Conservation (phyloP, 2,329 filamentous ascomycete genomes). For the Fusarium solani-melongenae region DNA sequence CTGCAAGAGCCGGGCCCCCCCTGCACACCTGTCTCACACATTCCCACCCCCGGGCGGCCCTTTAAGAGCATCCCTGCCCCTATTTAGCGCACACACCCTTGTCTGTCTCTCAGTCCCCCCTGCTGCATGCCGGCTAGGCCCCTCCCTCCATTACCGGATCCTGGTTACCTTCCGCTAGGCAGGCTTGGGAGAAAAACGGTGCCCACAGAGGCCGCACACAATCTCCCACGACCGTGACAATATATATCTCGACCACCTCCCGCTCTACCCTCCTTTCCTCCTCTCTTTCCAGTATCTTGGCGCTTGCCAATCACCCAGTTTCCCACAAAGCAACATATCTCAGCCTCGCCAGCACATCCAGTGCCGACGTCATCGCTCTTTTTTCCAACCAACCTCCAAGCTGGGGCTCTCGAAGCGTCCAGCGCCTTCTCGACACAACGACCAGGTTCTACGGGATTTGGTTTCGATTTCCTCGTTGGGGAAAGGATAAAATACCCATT, state of each 20-base stretch:
- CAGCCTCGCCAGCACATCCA: constrained; percentile 37
- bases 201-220: constrained; percentile 39
- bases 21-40: constrained; percentile 11
- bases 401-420: constrained; percentile 45
- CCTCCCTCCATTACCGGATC: constrained; percentile 28
- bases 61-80: constrained; percentile 26
- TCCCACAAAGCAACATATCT: constrained; percentile 26
- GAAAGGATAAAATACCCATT: constrained; percentile 51
- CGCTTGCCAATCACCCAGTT: constrained; percentile 51
- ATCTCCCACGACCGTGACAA: constrained; percentile 34
- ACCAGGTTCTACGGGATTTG: constrained; percentile 46
- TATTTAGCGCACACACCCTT: constrained; percentile 18
- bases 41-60: constrained; percentile 23
- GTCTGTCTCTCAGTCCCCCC: constrained; percentile 24
- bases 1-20: constrained; percentile 27
- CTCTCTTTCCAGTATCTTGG: constrained; percentile 50
- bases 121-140: constrained; percentile 40
- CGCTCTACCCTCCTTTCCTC: constrained; percentile 42
- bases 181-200: constrained; percentile 38
- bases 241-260: constrained; percentile 49
- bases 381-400: constrained; percentile 28
- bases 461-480: constrained; percentile 45
- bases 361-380: constrained; percentile 45
- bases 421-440: constrained; percentile 43
- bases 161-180: constrained; percentile 34